Evolutionary conservation across 2,329 filamentous ascomycete species (phyloP), one percentile per base, ranked within the genome.

Genomic region (Furcasterigmium furcatum): DNA sequence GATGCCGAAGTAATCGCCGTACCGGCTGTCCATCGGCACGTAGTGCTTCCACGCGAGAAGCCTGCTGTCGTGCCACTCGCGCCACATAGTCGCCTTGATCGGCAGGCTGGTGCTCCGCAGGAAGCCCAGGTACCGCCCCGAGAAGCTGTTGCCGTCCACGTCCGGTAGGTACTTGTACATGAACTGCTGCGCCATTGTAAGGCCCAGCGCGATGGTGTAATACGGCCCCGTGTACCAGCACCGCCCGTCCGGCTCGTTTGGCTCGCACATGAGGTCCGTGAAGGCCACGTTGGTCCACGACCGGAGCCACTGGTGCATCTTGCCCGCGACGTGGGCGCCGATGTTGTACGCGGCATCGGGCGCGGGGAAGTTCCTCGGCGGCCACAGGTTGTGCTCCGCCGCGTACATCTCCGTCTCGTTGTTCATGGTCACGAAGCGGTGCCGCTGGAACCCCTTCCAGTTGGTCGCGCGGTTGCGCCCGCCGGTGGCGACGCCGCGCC

Each of bases 1-100:
- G 45, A 89, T 82, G 36, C 79, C 82, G 50, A 83, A 91, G 55
- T 87, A 76, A 54, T 91, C 88, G 29, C 78, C 68, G 56, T 84
- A 91, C 2, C 82, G 78, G 57, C 80, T 87, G 59, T 91, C 85
- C 77, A 92, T 83, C 14, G 88, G 88, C 2, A 91, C 83, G 55
- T 88, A 92, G 63, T 94, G 88, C 56, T 82, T 81, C 88, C 88
- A 94, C 1, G 86, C 76, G 3, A 89, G 71, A 2, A 92, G 71
- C 3, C 88, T 75, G 38, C 76, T 78, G 60, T 91, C 87, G 58
- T 91, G 88, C 88, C 88, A 94, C 61, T 94, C 88, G 18, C 79
- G 76, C 66, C 84, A 94, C 19, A 92, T 70, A 0, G 88, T 90
- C 6, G 84, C 80, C 67, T 92, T 94, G 66, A 94, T 80, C 1